Conservation (phyloP, 2,329 filamentous ascomycete species). For the Botrytis fabae region DNA sequence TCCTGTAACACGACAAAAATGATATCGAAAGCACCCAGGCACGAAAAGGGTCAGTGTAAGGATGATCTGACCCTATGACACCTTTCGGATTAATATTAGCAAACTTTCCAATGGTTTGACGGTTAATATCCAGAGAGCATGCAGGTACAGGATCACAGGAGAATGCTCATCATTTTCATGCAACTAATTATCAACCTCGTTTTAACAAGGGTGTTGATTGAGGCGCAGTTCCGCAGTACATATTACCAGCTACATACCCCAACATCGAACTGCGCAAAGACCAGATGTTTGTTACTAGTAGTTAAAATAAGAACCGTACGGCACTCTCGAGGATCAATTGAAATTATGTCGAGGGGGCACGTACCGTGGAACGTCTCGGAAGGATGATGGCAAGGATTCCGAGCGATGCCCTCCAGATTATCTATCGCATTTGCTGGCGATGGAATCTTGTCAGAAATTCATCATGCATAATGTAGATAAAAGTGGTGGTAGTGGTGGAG, state of each 20-base stretch:
- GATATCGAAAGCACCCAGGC: neutral
- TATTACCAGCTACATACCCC: slow-evolving; percentile 4
- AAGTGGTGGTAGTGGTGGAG: neutral
- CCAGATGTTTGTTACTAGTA: slow-evolving; percentile 9
- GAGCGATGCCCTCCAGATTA: neutral
- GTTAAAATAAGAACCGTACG: slow-evolving; percentile 13
- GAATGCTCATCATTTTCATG: slow-evolving; percentile 1
- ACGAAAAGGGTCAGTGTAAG: neutral
- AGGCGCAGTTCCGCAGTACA: slow-evolving; percentile 11
- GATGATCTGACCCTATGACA: neutral
- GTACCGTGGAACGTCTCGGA: neutral
- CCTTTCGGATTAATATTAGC: neutral
- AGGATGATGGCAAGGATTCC: neutral
- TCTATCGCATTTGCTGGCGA: neutral
- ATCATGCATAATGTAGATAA: neutral
- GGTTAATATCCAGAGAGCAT: neutral
- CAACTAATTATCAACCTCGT: neutral
- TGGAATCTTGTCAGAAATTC: neutral
- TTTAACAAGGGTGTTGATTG: neutral
- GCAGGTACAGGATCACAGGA: neutral
- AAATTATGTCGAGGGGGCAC: neutral
- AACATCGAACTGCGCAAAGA: slow-evolving; percentile 16
- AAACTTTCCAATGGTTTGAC: neutral
- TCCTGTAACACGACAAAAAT: neutral
- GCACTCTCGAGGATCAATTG: neutral